These are phyloP conservation scores for Pestalotiopsis sp. DNA, from an alignment of 2,329 filamentous ascomycete species.

Conservation along the genomic window DNA sequence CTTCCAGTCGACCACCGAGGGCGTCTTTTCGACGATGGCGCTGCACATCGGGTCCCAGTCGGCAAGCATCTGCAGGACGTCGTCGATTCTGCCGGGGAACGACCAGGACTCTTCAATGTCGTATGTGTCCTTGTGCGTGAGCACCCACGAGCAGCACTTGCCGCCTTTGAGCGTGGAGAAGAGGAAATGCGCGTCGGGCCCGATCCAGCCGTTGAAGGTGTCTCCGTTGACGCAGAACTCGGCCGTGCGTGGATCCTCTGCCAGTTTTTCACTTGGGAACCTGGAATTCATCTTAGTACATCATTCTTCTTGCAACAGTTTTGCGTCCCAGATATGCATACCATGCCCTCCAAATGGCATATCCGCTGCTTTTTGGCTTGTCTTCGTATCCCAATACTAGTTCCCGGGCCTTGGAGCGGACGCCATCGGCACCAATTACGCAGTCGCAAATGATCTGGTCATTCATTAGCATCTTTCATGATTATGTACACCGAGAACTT, in stretches of 20 bases:
- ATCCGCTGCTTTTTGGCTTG: conserved; percentile 52
- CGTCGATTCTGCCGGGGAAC: conserved; percentile 53
- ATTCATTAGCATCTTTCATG: neutral
- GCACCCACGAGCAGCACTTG: conserved; percentile 59
- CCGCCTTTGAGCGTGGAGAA: conserved; percentile 60
- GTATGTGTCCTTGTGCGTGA: conserved; percentile 56
- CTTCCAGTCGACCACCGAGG: conserved; percentile 52
- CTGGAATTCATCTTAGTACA: conserved; percentile 22
- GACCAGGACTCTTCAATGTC: conserved; percentile 60
- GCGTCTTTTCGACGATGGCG: conserved; percentile 50
- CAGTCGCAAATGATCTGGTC: conserved; percentile 47
- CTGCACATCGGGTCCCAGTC: conserved; percentile 53
- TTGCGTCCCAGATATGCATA: conserved; percentile 25
- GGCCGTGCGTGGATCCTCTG: conserved; percentile 52
- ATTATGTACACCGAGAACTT: conserved; percentile 16
- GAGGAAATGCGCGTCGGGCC: conserved; percentile 58
- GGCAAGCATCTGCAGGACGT: conserved; percentile 52
- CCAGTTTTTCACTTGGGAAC: conserved; percentile 53
- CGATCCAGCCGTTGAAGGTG: conserved; percentile 62
- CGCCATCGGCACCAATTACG: conserved; percentile 58
- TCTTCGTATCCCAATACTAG: conserved; percentile 54
- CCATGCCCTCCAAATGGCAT: conserved; percentile 57
- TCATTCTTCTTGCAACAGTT: neutral
- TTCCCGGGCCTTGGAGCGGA: conserved; percentile 54
- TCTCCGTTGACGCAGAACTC: conserved; percentile 59